These are phyloP conservation scores for Panaeolus cyanescens DNA, from an alignment of 768 basidiomycete species.

Conservation along the genomic window DNA sequence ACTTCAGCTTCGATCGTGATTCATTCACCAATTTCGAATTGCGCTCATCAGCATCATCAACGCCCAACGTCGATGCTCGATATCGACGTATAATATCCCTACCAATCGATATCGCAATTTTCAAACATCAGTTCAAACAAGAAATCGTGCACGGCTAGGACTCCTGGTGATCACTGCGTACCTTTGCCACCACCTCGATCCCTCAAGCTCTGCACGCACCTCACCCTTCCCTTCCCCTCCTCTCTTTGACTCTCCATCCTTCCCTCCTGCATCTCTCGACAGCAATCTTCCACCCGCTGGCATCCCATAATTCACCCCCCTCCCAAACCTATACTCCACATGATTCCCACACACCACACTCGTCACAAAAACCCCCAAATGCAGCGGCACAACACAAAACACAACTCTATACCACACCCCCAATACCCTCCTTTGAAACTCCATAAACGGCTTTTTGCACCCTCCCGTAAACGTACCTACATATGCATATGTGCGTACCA, in stretches of 20 bases:
- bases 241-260: conserved; percentile 69
- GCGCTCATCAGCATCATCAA: too few relatives aligned
- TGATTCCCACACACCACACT: conserved; percentile 77
- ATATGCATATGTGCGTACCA: too few relatives aligned
- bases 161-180: too few relatives aligned
- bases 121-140: too few relatives aligned
- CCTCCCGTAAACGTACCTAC: conserved; percentile 41
- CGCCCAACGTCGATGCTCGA: too few relatives aligned
- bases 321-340: conserved; percentile 84
- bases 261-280: conserved; percentile 73
- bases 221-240: conserved; percentile 77
- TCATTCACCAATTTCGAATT: too few relatives aligned
- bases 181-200: too few relatives aligned
- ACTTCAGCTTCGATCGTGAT: too few relatives aligned
- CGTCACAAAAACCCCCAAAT: conserved; percentile 62
- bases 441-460: conserved; percentile 67
- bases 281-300: conserved; percentile 79
- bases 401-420: conserved; percentile 62
- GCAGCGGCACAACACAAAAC: conserved; percentile 68
- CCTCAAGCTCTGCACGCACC: too few relatives aligned
- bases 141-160: too few relatives aligned
- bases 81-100: too few relatives aligned
- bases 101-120: too few relatives aligned
- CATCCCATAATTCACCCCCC: conserved; percentile 90
- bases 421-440: conserved; percentile 56